Base-by-base conservation (phyloP, 371 early-diverging fungal genomes). In the Conidiobolus incongruus region DNA sequence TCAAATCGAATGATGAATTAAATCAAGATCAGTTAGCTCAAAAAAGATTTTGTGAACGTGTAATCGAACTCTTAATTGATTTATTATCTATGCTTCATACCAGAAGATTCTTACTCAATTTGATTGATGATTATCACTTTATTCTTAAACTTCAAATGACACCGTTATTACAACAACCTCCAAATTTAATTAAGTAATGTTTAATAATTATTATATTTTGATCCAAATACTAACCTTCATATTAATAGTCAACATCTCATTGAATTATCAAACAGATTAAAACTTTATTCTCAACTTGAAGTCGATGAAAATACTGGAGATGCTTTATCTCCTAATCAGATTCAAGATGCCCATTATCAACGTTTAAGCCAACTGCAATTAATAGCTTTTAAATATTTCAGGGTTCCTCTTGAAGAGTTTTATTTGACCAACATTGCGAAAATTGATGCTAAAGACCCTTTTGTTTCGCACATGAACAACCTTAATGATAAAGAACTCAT, bases 11-110 rank as follows among this genome's bases (percentile, higher is more conserved):
- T n/a, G n/a, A n/a, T n/a, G n/a, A n/a, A n/a, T n/a, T n/a, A n/a
- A n/a, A n/a, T n/a, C n/a, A n/a, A n/a, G n/a, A n/a, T n/a, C n/a
- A n/a, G n/a, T n/a, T n/a, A n/a, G n/a, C n/a, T n/a, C n/a, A n/a
- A n/a, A n/a, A n/a, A n/a, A n/a, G n/a, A 19, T 85, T 75, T 42
- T 65, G 68, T 46, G 78, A 77, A 39, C 68, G 83, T 12, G 70
- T 75, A 44, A 45, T 91, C 21, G 91, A 92, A 53, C 63, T 94
- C 24, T 48, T 94, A 37, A 75, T 84, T 16, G 85, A 81, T 48
- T 55, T 94, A 19, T 73, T 75, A 49, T 63, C 81, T 13, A 94
- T 91, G 58, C 55, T 92, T 24, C 77, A 91, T 1, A 92, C 95
- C 0, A 75, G 95, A 24, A 74, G 94, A 38, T 88, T 69, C 50